These are phyloP conservation scores for Thermothelomyces thermophilus DNA, from an alignment of 2,329 filamentous ascomycete genomes.

Conservation along the genomic window DNA sequence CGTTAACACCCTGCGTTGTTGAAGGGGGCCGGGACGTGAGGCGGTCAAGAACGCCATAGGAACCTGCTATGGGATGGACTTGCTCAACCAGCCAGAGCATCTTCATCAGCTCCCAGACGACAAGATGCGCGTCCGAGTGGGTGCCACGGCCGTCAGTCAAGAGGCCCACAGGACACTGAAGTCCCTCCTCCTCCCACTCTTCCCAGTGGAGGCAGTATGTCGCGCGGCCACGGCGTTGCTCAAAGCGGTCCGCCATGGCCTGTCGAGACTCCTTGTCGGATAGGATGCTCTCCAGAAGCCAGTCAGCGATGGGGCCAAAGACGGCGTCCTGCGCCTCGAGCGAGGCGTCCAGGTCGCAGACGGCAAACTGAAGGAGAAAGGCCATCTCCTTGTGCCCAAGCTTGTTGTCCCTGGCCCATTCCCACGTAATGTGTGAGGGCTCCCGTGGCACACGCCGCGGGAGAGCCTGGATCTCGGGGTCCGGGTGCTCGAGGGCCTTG, in stretches of 20 bases:
- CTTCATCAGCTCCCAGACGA: constrained; percentile 10
- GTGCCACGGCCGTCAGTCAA: neutral
- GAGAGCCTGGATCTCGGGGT: neutral
- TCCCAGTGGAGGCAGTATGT: neutral
- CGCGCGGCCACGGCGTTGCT: neutral
- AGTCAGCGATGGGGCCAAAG: neutral
- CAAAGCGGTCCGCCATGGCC: constrained; percentile 2
- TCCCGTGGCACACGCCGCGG: neutral
- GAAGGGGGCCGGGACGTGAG: neutral
- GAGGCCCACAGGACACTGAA: neutral
- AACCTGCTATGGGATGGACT: neutral
- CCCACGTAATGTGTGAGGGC: too few species aligned
- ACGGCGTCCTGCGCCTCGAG: constrained; percentile 4
- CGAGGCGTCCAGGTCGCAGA: neutral
- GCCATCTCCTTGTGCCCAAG: neutral
- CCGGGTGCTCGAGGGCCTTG: neutral
- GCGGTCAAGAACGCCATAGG: too few species aligned
- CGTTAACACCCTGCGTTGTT: too few species aligned
- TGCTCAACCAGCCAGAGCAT: constrained; percentile 1
- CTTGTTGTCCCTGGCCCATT: too few species aligned
- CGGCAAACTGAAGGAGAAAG: neutral
- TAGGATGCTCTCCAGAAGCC: constrained; percentile 3
- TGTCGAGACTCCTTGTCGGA: neutral
- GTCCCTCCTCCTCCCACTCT: neutral
- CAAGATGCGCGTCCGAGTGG: constrained; percentile 7